phyloP scores from a whole-genome alignment of 495 filamentous ascomycete genomes.

The Aspergillus sclerotioniger region DNA sequence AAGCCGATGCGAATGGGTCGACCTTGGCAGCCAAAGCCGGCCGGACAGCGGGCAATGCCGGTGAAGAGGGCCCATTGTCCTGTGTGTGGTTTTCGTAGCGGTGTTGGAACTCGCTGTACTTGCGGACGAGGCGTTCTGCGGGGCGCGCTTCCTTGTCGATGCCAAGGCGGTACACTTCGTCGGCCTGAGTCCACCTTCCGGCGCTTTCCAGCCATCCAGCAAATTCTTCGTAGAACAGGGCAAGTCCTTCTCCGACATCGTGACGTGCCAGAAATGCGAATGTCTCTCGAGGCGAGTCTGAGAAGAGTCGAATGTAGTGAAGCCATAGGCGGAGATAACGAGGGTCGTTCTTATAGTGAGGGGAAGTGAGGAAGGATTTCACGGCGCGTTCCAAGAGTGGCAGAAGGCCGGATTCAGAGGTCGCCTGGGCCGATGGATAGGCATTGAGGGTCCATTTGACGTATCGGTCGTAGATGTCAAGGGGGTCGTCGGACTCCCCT shows the following conservation, averaged over 20 bases:
- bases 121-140: slow-evolving; percentile 73
- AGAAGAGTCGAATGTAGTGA: slow-evolving; percentile 88
- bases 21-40: slow-evolving; percentile 84
- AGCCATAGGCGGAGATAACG: slow-evolving; percentile 92
- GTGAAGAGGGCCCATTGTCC: slow-evolving; percentile 70
- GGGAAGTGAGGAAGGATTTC: slow-evolving; percentile 75
- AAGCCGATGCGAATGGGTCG: slow-evolving; percentile 66
- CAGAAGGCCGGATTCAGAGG: slow-evolving; percentile 84
- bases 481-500: slow-evolving; percentile 86
- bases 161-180: slow-evolving; percentile 87
- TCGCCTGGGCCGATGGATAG: slow-evolving; percentile 90
- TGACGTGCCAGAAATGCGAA: slow-evolving; percentile 91
- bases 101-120: slow-evolving; percentile 86
- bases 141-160: slow-evolving; percentile 87
- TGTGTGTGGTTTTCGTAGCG: slow-evolving; percentile 64
- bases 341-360: slow-evolving; percentile 92
- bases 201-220: slow-evolving; percentile 85
- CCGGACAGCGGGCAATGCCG: slow-evolving; percentile 77
- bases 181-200: slow-evolving; percentile 85
- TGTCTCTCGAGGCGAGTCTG: slow-evolving; percentile 85
- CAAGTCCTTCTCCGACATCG: slow-evolving; percentile 79
- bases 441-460: slow-evolving; percentile 94
- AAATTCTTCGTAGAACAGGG: slow-evolving; percentile 97
- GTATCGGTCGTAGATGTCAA: slow-evolving; percentile 95
- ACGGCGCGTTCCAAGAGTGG: slow-evolving; percentile 89